A percentile compares a stretch with the other conserved stretches of the same genome.
phyloP scores from a whole-genome alignment of 2,329 filamentous ascomycete genomes.

The Chaetomium globosum region DNA sequence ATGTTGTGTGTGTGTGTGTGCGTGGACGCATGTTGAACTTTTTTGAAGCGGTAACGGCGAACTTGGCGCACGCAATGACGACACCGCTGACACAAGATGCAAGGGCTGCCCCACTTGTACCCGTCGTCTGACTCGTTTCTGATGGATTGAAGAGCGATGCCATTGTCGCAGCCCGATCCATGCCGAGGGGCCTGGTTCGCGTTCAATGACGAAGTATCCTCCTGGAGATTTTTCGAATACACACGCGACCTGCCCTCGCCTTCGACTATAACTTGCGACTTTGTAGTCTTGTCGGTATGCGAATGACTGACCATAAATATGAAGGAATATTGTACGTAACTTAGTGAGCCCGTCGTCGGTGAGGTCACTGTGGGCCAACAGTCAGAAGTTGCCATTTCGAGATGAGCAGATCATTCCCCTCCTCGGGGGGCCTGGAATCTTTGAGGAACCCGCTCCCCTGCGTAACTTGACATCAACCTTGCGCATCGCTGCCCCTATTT shows the following conservation, averaged over 20 bases:
- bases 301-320: background rate
- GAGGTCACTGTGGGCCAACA: constrained; percentile 24
- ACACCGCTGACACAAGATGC: background rate
- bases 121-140: background rate
- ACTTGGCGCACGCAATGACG: background rate
- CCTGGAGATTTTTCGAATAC: background rate
- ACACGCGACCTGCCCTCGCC: background rate
- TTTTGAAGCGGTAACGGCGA: background rate
- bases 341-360: constrained; percentile 5
- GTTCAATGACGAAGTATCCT: background rate
- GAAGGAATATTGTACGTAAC: background rate
- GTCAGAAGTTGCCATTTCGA: constrained; percentile 21
- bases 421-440: constrained; percentile 17
- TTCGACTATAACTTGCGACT: background rate
- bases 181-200: background rate
- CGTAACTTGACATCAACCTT: constrained; percentile 32
- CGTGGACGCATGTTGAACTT: background rate
- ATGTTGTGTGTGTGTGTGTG: background rate
- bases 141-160: background rate
- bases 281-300: background rate
- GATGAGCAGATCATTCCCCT: constrained; percentile 31
- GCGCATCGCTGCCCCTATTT: constrained; percentile 18
- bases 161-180: background rate
- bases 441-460: constrained; percentile 27
- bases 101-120: constrained; percentile 1